phyloP scores from a whole-genome alignment of 164 flowering plant genomes.

The Buxus sempervirens region DNA sequence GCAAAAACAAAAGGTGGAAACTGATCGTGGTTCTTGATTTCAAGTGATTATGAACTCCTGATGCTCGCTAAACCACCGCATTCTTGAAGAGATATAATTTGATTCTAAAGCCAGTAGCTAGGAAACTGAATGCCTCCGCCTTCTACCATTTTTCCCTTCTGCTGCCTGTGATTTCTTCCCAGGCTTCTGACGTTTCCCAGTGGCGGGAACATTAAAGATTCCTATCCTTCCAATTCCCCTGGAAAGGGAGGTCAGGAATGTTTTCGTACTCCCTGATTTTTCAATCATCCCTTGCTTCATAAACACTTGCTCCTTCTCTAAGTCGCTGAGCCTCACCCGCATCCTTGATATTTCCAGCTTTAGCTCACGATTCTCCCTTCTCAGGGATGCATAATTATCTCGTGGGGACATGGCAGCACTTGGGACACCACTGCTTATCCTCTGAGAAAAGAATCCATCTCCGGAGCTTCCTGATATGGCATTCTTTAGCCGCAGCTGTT shows the following conservation, averaged over 20 bases:
- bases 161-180: slow-evolving; percentile 35
- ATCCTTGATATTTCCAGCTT: slow-evolving; percentile 73
- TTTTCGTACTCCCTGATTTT: slow-evolving; percentile 45
- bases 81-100: background rate
- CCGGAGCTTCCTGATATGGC: slow-evolving; percentile 47
- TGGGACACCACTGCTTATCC: slow-evolving; percentile 62
- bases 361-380: slow-evolving; percentile 75
- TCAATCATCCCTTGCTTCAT: slow-evolving; percentile 75
- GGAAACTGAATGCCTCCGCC: slow-evolving; percentile 48
- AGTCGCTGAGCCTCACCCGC: slow-evolving; percentile 69
- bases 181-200: slow-evolving; percentile 39
- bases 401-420: slow-evolving; percentile 78
- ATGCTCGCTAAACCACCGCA: background rate
- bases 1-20: too few species aligned
- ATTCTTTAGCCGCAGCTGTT: slow-evolving; percentile 63
- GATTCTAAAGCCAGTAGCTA: slow-evolving; percentile 8
- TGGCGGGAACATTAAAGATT: slow-evolving; percentile 39
- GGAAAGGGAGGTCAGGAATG: slow-evolving; percentile 54
- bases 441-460: slow-evolving; percentile 52
- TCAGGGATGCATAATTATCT: slow-evolving; percentile 73
- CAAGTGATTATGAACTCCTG: too few species aligned
- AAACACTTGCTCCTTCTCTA: slow-evolving; percentile 71
- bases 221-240: slow-evolving; percentile 57
- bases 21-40: too few species aligned
- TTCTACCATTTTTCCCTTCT: slow-evolving; percentile 51